Percentiles rank a stretch among this genome's conserved stretches.
These are phyloP conservation scores for Trichoderma sp. DNA, from an alignment of 2,329 filamentous ascomycete genomes.

Conservation along the genomic window DNA sequence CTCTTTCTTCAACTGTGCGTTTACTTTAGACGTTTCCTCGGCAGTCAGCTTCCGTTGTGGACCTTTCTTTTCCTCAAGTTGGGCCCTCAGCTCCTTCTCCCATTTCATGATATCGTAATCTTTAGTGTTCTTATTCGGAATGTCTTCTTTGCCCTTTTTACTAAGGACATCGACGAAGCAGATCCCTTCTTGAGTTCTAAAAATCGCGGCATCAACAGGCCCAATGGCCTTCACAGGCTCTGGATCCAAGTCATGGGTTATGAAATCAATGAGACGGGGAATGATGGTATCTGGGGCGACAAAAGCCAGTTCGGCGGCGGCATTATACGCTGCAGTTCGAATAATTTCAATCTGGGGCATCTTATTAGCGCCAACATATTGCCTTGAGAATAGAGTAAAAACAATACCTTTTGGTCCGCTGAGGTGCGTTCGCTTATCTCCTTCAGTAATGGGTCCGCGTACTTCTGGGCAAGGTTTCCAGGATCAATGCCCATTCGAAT, in stretches of 20 bases:
- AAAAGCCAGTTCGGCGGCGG: slow-evolving; percentile 89
- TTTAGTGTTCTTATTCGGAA: slow-evolving; percentile 86
- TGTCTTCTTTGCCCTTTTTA: slow-evolving; percentile 71
- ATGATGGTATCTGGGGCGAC: slow-evolving; percentile 85
- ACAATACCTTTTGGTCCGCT: slow-evolving; percentile 55
- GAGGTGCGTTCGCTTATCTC: slow-evolving; percentile 63
- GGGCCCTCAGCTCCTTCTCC: slow-evolving; percentile 87
- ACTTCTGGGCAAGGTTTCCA: slow-evolving; percentile 70
- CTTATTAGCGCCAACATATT: slow-evolving; percentile 5
- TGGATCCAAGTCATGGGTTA: slow-evolving; percentile 73
- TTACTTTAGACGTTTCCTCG: slow-evolving; percentile 88
- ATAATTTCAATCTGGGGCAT: slow-evolving; percentile 45
- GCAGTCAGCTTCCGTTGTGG: slow-evolving; percentile 86
- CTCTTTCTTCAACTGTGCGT: slow-evolving; percentile 88
- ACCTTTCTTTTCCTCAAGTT: slow-evolving; percentile 92
- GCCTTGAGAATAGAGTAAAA: not conserved
- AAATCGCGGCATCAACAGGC: slow-evolving; percentile 89
- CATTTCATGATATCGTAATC: slow-evolving; percentile 97
- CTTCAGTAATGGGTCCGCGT: slow-evolving; percentile 66
- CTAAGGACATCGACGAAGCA: slow-evolving; percentile 89
- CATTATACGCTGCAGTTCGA: slow-evolving; percentile 75
- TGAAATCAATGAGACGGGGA: slow-evolving; percentile 72
- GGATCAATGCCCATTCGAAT: slow-evolving; percentile 82
- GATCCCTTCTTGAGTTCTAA: slow-evolving; percentile 85
- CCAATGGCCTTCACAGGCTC: slow-evolving; percentile 72